Conservation (phyloP, 345 rosid species). For the Cardamine chenopodiifolia region DNA sequence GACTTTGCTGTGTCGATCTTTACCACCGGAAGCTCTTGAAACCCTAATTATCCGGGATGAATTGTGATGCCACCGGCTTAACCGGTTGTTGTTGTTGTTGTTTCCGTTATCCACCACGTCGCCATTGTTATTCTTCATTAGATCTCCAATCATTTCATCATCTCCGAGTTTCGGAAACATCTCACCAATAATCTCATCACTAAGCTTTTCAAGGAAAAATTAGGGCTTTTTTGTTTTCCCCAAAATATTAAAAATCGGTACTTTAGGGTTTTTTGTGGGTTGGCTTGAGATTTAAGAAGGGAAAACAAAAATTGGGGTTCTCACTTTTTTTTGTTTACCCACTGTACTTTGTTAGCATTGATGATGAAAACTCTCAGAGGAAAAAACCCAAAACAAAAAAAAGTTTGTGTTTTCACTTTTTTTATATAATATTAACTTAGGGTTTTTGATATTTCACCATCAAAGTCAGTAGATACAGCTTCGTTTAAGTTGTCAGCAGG, state of each 20-base stretch:
- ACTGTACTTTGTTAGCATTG: slow-evolving; percentile 39
- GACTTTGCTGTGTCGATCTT: slow-evolving; percentile 98
- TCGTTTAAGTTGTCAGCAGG: slow-evolving; percentile 53
- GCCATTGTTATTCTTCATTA: slow-evolving; percentile 46
- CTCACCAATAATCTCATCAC: slow-evolving; percentile 75
- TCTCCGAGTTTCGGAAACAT: slow-evolving; percentile 60
- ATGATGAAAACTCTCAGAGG: slow-evolving; percentile 39
- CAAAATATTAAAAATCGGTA: slow-evolving; percentile 30
- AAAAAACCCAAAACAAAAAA: slow-evolving; percentile 44
- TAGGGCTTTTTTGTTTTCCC: slow-evolving; percentile 23
- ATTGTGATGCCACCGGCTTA: slow-evolving; percentile 66
- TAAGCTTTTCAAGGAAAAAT: slow-evolving; percentile 17
- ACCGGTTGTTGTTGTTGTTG: slow-evolving; percentile 34
- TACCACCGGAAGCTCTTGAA: slow-evolving; percentile 94
- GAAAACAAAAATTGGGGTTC: slow-evolving; percentile 20
- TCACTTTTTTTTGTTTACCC: slow-evolving; percentile 5
- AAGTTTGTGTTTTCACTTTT: slow-evolving; percentile 37
- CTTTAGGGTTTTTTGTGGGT: slow-evolving; percentile 21
- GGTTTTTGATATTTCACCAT: slow-evolving; percentile 68
- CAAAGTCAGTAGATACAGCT: slow-evolving; percentile 77
- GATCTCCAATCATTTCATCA: slow-evolving; percentile 59
- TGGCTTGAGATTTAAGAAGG: slow-evolving; percentile 13
- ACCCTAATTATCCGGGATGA: slow-evolving; percentile 92
- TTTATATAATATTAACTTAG: slow-evolving; percentile 16
- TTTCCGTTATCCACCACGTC: slow-evolving; percentile 31